Evolutionary conservation across 2,329 filamentous ascomycete genomes (phyloP), one percentile per base, ranked within the genome.

Genomic region (Corinectria fuckeliana): DNA sequence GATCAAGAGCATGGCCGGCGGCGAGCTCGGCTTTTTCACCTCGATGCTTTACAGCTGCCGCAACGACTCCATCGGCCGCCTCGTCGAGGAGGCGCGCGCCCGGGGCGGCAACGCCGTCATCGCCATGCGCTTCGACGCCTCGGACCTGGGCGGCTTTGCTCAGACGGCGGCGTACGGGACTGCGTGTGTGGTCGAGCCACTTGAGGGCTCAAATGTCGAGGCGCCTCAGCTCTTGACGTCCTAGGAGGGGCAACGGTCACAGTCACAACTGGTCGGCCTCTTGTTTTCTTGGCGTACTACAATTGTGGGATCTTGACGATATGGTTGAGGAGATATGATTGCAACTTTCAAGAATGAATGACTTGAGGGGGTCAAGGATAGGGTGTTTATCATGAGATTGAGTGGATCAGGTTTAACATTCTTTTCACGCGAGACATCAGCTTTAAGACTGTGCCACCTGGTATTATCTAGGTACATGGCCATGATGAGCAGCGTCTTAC

Each of bases 141-240:
- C 80, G 4, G 83, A 84, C 60, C 73, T 86, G 63, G 81, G 78
- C 25, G 80, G 81, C 2, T 87, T 83, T 66, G 82, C 83, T 2
- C 85, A 87, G 74, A 82, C 84, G 38, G 85, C 83, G 60, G 85
- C 84, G 0, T 88, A 87, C 68, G 85, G 85, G 2, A 88, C 85
- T 3, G 85, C 85, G 2, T 83, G 80, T 50, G 65, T 85, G 11
- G 78, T 87, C 23, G 84, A 87, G 74, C 86, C 82, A 76, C 72
- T 86, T 55, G 80, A 84, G 11, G 75, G 72, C 3, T 58, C 21
- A 16, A 57, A 60, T 26, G 60, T 65, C 3, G 63, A 68, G 38
- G 69, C 69, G 25, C 61, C 72, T 2, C 73, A 75, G 63, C 64
- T 75, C 5, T 5, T 50, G 14, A 25, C 23, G 3, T 10, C 13